Conservation (phyloP, 2,329 filamentous ascomycete genomes). For the Penicillium sclerotigenum region DNA sequence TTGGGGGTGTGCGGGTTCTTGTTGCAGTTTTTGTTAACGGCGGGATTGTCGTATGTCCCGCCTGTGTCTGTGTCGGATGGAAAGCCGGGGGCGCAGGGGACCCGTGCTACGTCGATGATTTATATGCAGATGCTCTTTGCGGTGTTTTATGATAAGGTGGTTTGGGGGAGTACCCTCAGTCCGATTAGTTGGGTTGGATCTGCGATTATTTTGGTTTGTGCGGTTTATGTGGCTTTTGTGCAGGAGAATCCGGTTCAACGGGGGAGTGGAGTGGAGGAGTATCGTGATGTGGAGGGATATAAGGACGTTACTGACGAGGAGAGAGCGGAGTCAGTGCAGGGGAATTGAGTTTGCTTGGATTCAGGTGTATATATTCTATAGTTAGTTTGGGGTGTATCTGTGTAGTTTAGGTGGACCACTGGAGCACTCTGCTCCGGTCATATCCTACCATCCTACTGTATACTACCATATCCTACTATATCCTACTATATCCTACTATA, state of each 20-base stretch:
- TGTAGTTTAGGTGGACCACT: too few relatives aligned
- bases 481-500: too few relatives aligned
- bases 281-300: slow-evolving; percentile 5
- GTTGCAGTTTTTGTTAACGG: slow-evolving; percentile 82
- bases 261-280: not conserved
- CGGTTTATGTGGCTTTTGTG: slow-evolving; percentile 61
- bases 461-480: too few relatives aligned
- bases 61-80: slow-evolving; percentile 34
- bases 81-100: slow-evolving; percentile 25
- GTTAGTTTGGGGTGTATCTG: too few relatives aligned
- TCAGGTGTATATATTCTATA: not conserved
- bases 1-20: slow-evolving; percentile 73
- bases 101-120: slow-evolving; percentile 62
- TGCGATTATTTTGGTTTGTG: slow-evolving; percentile 62
- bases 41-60: slow-evolving; percentile 70
- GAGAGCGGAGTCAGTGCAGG: not conserved
- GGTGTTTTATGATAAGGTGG: slow-evolving; percentile 59
- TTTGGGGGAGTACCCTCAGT: slow-evolving; percentile 61
- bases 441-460: too few relatives aligned
- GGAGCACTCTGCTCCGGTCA: not conserved
- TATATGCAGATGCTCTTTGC: slow-evolving; percentile 71
- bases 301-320: slow-evolving; percentile 7
- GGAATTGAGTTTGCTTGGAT: slow-evolving; percentile 13
- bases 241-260: not conserved
- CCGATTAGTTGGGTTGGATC: slow-evolving; percentile 59